Evolutionary conservation across 768 basidiomycete genomes (phyloP).

Genomic region (Suillus sp.): DNA sequence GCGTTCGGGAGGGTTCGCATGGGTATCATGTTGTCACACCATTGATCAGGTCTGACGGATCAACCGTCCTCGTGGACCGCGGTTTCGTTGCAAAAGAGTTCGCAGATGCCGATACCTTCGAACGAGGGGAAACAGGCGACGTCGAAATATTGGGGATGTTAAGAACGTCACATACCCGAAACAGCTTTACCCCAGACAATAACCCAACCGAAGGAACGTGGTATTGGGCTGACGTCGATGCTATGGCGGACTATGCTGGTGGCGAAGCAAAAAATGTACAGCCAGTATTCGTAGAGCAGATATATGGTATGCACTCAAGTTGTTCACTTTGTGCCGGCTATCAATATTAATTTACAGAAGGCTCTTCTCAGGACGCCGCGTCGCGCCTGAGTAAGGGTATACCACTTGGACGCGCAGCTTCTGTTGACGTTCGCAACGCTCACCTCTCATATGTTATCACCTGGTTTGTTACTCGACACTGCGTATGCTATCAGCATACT

Average conservation of each 20-base stretch:
- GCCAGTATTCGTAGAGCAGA: constrained; percentile 87
- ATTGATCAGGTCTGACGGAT: constrained; percentile 73
- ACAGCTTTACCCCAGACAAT: constrained; percentile 89
- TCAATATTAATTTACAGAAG: constrained; percentile 53
- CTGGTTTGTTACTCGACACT: constrained; percentile 57
- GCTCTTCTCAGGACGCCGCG: constrained; percentile 75
- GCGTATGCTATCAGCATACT: constrained; percentile 6
- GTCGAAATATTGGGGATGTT: constrained; percentile 88
- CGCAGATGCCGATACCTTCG: constrained; percentile 36
- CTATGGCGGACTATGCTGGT: constrained; percentile 78
- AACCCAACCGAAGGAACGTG: constrained; percentile 76
- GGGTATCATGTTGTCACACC: constrained; percentile 92
- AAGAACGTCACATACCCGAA: constrained; percentile 70
- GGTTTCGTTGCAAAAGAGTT: constrained; percentile 79
- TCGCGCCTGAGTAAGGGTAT: constrained; percentile 64
- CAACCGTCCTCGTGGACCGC: constrained; percentile 88
- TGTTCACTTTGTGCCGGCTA: not conserved
- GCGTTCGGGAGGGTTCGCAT: constrained; percentile 84
- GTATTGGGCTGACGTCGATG: constrained; percentile 88
- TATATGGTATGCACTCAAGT: constrained; percentile 68
- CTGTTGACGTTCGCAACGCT: constrained; percentile 88
- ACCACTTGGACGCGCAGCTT: constrained; percentile 82
- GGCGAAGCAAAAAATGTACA: constrained; percentile 74
- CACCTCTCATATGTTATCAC: constrained; percentile 95
- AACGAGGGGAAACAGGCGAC: constrained; percentile 48